These are phyloP conservation scores for Plasmopara muralis DNA, from an alignment of 352 stramenopile species.

Conservation along the genomic window DNA sequence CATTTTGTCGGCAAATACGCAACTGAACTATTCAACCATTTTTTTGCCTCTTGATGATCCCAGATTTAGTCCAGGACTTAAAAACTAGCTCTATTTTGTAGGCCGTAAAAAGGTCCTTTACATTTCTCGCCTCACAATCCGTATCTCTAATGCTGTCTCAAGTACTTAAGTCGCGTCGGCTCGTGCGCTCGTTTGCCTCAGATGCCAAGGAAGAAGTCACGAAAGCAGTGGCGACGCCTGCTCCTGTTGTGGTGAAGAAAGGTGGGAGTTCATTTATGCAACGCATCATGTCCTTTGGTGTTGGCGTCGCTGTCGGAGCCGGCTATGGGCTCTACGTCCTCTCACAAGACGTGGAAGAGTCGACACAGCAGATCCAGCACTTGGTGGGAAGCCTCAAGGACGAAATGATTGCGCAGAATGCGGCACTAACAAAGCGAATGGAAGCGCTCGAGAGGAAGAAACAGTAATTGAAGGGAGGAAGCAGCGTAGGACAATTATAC, in stretches of 20 bases:
- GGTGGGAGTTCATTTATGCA: slow-evolving; percentile 66
- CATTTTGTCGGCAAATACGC: not conserved
- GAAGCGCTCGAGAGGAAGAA: slow-evolving; percentile 68
- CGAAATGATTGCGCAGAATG: slow-evolving; percentile 65
- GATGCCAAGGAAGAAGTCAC: slow-evolving; percentile 41
- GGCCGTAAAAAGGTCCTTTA: not conserved
- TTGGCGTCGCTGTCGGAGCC: slow-evolving; percentile 56
- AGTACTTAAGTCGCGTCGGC: slow-evolving; percentile 18
- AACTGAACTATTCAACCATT: not conserved
- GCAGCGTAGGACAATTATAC: too few relatives aligned
- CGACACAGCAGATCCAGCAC: slow-evolving; percentile 64
- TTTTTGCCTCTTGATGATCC: not conserved
- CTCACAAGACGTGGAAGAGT: slow-evolving; percentile 62
- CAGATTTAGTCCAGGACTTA: not conserved
- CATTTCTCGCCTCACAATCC: not conserved
- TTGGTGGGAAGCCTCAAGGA: slow-evolving; percentile 57
- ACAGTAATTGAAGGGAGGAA: slow-evolving; percentile 12
- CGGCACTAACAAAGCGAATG: slow-evolving; percentile 60
- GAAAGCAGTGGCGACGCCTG: slow-evolving; percentile 15
- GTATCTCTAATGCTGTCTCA: slow-evolving; percentile 24
- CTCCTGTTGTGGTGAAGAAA: slow-evolving; percentile 33
- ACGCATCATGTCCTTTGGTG: slow-evolving; percentile 58
- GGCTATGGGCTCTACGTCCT: slow-evolving; percentile 66
- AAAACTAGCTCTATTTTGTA: too few relatives aligned
- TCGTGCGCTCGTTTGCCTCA: slow-evolving; percentile 50